phyloP scores from a whole-genome alignment of 2,329 filamentous ascomycete genomes.

The Fusarium sp. region DNA sequence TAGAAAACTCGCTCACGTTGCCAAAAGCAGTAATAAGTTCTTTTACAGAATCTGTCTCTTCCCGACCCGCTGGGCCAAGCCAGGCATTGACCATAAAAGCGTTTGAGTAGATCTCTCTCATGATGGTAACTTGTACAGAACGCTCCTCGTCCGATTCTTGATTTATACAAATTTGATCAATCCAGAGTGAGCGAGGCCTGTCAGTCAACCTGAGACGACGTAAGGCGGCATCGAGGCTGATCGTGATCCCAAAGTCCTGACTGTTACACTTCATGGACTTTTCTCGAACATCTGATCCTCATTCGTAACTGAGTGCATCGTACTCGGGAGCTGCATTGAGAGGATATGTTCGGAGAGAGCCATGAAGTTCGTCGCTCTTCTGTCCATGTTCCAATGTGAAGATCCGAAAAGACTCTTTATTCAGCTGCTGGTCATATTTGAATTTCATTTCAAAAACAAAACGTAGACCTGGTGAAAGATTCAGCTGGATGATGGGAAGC shows the following conservation, averaged over 20 bases:
- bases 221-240: background rate
- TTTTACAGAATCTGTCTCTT: background rate
- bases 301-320: background rate
- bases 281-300: background rate
- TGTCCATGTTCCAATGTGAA: background rate
- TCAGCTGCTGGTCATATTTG: background rate
- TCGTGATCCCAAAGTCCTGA: background rate
- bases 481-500: too few species aligned
- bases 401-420: background rate
- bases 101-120: background rate
- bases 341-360: background rate
- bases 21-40: too few species aligned
- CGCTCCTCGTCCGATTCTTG: background rate
- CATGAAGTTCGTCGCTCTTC: rapidly evolving
- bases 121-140: background rate
- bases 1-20: too few species aligned
- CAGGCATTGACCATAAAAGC: background rate
- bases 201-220: background rate
- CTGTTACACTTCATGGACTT: background rate
- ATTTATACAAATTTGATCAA: background rate
- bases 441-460: background rate
- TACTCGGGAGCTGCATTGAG: background rate
- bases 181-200: background rate
- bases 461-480: too few species aligned
- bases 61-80: background rate